These are phyloP conservation scores for Linnemannia exigua DNA, from an alignment of 192 early-diverging fungal species.

Conservation along the genomic window DNA sequence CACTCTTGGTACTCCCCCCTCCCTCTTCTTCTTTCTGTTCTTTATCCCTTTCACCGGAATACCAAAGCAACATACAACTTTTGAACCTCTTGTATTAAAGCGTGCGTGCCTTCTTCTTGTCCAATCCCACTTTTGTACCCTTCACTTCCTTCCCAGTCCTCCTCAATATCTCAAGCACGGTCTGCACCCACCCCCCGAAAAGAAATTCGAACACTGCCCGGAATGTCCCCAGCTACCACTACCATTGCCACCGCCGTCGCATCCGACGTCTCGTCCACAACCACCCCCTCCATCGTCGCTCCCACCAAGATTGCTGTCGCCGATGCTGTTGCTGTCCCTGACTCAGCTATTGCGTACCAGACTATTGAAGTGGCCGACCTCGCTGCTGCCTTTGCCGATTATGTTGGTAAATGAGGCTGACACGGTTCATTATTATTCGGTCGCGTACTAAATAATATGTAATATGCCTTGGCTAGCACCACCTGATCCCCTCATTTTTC, in stretches of 20 bases:
- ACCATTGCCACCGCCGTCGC: background rate
- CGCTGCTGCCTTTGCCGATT: conserved; percentile 27
- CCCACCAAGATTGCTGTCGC: background rate
- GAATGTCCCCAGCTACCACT: conserved; percentile 42
- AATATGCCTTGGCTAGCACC: background rate
- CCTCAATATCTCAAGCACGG: conserved; percentile 18
- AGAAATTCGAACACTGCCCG: conserved; percentile 40
- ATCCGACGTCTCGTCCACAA: background rate
- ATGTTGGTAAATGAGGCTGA: conserved; percentile 22
- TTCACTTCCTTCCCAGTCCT: conserved; percentile 3
- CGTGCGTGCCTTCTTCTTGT: background rate
- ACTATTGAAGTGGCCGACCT: conserved; percentile 11
- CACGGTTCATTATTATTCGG: background rate
- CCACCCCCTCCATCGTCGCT: background rate
- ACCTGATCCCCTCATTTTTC: background rate
- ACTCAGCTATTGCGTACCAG: conserved; percentile 23
- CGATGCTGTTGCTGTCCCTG: background rate
- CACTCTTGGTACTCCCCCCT: background rate
- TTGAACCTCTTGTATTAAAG: background rate
- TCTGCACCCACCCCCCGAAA: conserved; percentile 50
- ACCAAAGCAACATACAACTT: conserved; percentile 2
- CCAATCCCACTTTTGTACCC: background rate
- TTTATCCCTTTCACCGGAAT: conserved; percentile 4
- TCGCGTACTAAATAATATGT: background rate
- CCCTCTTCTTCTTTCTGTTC: background rate